Percentiles rank a stretch among this genome's conserved stretches.
Conservation (phyloP, 495 filamentous ascomycete genomes). For the Friedmanniomyces simplex region DNA sequence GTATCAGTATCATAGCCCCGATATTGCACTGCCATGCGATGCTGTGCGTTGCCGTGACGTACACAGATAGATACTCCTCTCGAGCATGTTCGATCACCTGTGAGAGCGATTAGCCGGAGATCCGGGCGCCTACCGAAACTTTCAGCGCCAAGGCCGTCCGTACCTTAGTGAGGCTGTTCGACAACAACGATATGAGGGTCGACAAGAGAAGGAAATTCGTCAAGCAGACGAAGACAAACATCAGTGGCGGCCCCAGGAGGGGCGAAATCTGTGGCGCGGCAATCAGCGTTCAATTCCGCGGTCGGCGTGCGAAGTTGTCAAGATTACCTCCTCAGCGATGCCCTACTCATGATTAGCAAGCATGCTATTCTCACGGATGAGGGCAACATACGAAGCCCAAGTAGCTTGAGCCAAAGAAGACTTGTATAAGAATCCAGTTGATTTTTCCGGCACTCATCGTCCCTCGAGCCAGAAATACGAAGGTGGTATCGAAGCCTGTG, state of each 20-base stretch:
- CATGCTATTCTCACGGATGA: background rate
- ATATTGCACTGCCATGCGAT: background rate
- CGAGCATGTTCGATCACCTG: conserved; percentile 32
- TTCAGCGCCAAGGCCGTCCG: conserved; percentile 1
- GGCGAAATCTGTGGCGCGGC: conserved; percentile 36
- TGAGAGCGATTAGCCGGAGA: background rate
- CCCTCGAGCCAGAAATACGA: conserved; percentile 77
- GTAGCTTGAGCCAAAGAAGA: conserved; percentile 67
- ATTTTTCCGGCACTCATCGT: conserved; percentile 62
- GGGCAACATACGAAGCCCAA: conserved; percentile 63
- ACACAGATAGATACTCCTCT: conserved; percentile 34
- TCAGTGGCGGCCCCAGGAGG: conserved; percentile 54
- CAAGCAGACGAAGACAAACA: conserved; percentile 66
- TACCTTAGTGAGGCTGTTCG: conserved; percentile 79
- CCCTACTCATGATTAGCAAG: conserved; percentile 18
- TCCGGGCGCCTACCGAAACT: conserved; percentile 8
- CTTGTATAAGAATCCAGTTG: conserved; percentile 79
- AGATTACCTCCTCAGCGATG: conserved; percentile 29
- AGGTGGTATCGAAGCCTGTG: conserved; percentile 81
- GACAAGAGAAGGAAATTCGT: conserved; percentile 89
- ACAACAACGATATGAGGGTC: conserved; percentile 81
- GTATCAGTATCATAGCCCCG: conserved; percentile 15
- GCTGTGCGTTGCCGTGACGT: conserved; percentile 8
- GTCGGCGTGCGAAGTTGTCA: too few relatives aligned
- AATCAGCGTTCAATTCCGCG: background rate